Base-by-base conservation (phyloP, 2,329 filamentous ascomycete species). In the Tolypocladium tropicale region DNA sequence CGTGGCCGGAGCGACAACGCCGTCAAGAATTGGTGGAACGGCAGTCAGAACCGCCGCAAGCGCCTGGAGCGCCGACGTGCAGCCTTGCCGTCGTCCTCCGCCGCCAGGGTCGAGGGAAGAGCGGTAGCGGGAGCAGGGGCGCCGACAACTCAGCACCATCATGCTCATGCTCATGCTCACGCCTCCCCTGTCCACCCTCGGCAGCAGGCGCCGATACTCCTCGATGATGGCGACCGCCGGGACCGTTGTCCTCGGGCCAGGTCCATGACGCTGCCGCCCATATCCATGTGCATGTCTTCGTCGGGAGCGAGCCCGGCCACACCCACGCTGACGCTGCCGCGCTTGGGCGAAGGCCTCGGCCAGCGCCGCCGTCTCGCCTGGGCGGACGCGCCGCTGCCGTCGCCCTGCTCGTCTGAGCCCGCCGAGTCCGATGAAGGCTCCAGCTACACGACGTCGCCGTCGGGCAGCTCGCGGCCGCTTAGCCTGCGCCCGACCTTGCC, bases 1-100 rank as follows among this genome's bases (percentile, higher is more conserved):
- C 81, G 86, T 55, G 90, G 90, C 61, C 86, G 92, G 66, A 95
- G 91, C 70, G 92, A 96, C 76, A 96, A 96, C 67, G 88, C 90
- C 32, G 90, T 96, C 60, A 96, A 96, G 82, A 96, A 96, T 72
- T 96, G 91, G 90, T 96, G 89, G 89, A 96, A 96, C 68, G 91
- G 92, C 53, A 89, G 87, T 68, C 88, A 92, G 80, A 96, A 96
- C 74, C 84, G 91, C 65, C 80, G 87, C 65, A 80, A 77, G 66
- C 76, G 84, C 61, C 70, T 76, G 54, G 23, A 25, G 4, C 46
- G 36, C n/a, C 37, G 55, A 9, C 46, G 25, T 14, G 21, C n/a
- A 7, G 18, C 18, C 11, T 30, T 60, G 1, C 59, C 60, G n/a
- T 36, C 28, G 4, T 32, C 46, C 16, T 4, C 46, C 28, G 4